Conservation (phyloP, 805 yeast species). For the Lipomyces starkeyi region DNA sequence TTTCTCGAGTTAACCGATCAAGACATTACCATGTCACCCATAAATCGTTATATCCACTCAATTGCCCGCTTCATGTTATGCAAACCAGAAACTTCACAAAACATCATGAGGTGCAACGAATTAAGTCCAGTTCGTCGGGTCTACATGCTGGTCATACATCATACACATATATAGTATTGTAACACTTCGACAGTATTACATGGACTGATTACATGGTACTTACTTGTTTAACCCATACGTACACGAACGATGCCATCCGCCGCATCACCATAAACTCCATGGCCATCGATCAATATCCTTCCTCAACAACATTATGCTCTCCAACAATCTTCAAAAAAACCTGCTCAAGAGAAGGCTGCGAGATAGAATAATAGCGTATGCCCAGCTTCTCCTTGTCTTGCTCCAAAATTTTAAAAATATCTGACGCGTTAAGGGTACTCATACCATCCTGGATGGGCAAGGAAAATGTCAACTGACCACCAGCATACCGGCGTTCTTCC, state of each 20-base stretch:
- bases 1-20: too few relatives aligned
- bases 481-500: conserved; percentile 35
- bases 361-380: conserved; percentile 41
- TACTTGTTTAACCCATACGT: too few relatives aligned
- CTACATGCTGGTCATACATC: too few relatives aligned
- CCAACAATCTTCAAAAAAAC: conserved; percentile 46
- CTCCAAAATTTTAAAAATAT: conserved; percentile 21
- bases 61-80: too few relatives aligned
- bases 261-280: background rate
- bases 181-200: background rate
- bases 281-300: conserved; percentile 31
- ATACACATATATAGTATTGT: too few relatives aligned
- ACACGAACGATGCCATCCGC: background rate
- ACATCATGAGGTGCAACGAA: too few relatives aligned
- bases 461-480: conserved; percentile 36
- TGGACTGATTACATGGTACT: background rate
- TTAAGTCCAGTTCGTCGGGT: too few relatives aligned
- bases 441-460: conserved; percentile 3
- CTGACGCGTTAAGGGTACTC: conserved; percentile 21
- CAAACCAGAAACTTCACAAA: too few relatives aligned
- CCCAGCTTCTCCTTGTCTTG: conserved; percentile 6
- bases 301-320: conserved; percentile 41
- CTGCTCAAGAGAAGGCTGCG: conserved; percentile 43
- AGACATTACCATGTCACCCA: too few relatives aligned
- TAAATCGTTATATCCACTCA: too few relatives aligned